Base-by-base conservation (phyloP, 768 basidiomycete species). In the Inosperma sp. region DNA sequence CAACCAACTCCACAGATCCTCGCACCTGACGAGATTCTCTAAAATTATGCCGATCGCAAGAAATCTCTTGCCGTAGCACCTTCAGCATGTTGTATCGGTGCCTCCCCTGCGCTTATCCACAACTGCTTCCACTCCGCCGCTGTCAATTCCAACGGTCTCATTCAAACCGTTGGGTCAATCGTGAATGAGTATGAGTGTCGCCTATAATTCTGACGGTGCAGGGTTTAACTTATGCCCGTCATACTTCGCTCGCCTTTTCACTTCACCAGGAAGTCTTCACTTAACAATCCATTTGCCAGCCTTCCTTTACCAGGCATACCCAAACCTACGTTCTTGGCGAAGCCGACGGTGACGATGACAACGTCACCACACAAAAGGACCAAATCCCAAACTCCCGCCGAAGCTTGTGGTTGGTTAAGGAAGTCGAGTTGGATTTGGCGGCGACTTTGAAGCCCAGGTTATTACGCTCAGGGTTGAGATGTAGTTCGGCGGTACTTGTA, bases 21-120 rank as follows among this genome's bases (percentile, higher is more conserved):
- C 68, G 69, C 71, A 50, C 87, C 87, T 3, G 88, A 90, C 61
- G 87, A 80, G 22, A 85, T 89, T 82, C 72, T 88, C 31, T 79
- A 82, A 17, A 84, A 83, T 0, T 88, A 87, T 53, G 86, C 86
- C 5, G 77, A 65, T 14, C 63, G 68, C 5, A 62, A 60, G 36
- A 53, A 59, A 19, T 23, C 30, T 36, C 37, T 26, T 8, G 51
- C 56, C 4, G 56, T 33, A 13, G 54, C 47, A 25, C 35, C 48
- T 23, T 30, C n/a, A 9, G 31, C 23, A 2, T 40, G 52, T 8
- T 31, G 23, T 30, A 31, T 47, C 17, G 33, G 41, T 31, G 48
- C n/a, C 44, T 0, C 41, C 34, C 4, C 26, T 34, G 10, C 44
- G 39, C 17, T 21, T 17, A 13, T 49, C 53, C 0, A 41, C 34